Conservation (phyloP, 2,329 filamentous ascomycete species). For the Botryosphaeria dothidea region DNA sequence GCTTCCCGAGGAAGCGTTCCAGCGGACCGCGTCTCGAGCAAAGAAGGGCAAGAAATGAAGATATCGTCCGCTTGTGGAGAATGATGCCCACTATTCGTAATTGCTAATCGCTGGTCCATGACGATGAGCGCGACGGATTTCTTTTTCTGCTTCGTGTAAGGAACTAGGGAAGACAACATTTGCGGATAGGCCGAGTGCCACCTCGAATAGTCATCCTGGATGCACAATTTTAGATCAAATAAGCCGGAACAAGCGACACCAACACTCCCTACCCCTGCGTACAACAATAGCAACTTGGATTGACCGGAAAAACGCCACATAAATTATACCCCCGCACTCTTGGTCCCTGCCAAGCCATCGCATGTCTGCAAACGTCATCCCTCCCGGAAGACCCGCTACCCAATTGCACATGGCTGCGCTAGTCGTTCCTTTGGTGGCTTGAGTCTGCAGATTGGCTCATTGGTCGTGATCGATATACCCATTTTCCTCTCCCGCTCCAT, state of each 20-base stretch:
- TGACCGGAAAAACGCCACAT: neutral
- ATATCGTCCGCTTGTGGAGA: neutral
- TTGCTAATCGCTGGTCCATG: neutral
- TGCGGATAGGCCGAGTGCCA: neutral
- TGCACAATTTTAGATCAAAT: neutral
- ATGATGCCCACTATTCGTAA: neutral
- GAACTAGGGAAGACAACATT: neutral
- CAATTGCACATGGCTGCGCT: neutral
- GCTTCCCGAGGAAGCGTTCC: conserved; percentile 64
- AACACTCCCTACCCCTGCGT: neutral
- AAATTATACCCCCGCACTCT: neutral
- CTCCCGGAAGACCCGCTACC: neutral
- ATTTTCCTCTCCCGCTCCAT: neutral
- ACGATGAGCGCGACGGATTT: neutral
- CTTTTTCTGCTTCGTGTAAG: neutral
- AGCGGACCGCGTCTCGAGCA: conserved; percentile 31
- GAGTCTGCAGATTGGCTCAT: neutral
- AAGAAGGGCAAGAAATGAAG: conserved; percentile 26
- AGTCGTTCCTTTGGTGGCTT: neutral
- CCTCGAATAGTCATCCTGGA: neutral
- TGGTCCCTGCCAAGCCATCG: neutral
- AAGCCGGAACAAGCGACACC: neutral
- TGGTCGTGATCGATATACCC: neutral
- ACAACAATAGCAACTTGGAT: neutral
- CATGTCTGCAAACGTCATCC: conserved; percentile 4